Conservation (phyloP, 2,329 filamentous ascomycete species). For the Cytospora schulzeri region DNA sequence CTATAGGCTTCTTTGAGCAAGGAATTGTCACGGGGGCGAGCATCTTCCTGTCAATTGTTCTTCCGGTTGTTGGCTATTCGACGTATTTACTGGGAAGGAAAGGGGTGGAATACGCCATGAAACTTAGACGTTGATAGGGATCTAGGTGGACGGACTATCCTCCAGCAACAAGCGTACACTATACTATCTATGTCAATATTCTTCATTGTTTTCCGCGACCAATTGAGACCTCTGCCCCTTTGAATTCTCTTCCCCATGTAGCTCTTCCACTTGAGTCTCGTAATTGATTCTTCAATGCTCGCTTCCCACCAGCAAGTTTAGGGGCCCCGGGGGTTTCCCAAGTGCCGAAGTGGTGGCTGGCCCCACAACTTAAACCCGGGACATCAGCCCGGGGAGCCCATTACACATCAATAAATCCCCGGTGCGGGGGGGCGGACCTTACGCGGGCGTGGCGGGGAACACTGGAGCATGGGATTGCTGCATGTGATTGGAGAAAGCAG, state of each 20-base stretch:
- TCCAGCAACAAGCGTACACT: background rate
- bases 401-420: too few relatives aligned
- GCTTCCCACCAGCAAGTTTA: background rate
- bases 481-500: background rate
- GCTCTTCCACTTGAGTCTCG: too few relatives aligned
- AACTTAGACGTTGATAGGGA: constrained; percentile 1
- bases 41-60: constrained; percentile 31
- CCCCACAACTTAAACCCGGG: too few relatives aligned
- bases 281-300: too few relatives aligned
- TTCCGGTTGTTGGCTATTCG: constrained; percentile 29
- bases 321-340: background rate
- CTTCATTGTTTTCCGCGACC: background rate
- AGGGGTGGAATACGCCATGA: constrained; percentile 22
- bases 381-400: too few relatives aligned
- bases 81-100: constrained; percentile 28
- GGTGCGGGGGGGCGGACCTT: too few relatives aligned
- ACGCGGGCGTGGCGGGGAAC: too few relatives aligned
- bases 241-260: background rate
- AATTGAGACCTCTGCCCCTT: background rate
- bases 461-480: too few relatives aligned
- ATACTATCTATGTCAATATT: background rate
- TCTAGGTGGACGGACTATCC: background rate
- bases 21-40: constrained; percentile 44
- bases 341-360: too few relatives aligned
- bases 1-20: constrained; percentile 52